Percentiles rank a stretch among this genome's conserved stretches.
Evolutionary conservation across 1,284 basidiomycete genomes (phyloP).

Genomic region (Puccinia novopanici): DNA sequence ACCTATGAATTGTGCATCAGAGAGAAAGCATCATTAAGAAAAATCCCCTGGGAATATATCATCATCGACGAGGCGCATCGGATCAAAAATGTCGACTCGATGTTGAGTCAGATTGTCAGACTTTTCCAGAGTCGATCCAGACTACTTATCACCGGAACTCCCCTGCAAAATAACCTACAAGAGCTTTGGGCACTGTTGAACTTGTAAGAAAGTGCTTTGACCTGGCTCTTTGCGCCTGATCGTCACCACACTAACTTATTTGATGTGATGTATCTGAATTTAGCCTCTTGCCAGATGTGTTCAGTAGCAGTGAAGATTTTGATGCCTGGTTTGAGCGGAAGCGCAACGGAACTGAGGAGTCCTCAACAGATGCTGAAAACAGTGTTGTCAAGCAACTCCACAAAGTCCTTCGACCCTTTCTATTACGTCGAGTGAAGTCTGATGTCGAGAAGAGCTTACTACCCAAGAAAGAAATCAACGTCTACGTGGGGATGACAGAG

Average conservation of each 20-base stretch:
- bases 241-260: background rate
- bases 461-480: slow-evolving; percentile 99
- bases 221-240: background rate
- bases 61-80: slow-evolving; percentile 98
- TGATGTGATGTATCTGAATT: background rate
- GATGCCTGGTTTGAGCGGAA: slow-evolving; percentile 73
- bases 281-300: slow-evolving; percentile 61
- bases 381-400: slow-evolving; percentile 91
- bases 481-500: slow-evolving; percentile 94
- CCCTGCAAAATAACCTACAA: slow-evolving; percentile 94
- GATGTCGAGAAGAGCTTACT: slow-evolving; percentile 96
- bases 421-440: slow-evolving; percentile 89
- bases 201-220: slow-evolving; percentile 62
- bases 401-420: slow-evolving; percentile 92
- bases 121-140: slow-evolving; percentile 84
- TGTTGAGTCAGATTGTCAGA: slow-evolving; percentile 92
- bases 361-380: slow-evolving; percentile 59
- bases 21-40: slow-evolving; percentile 86
- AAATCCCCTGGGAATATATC: slow-evolving; percentile 97
- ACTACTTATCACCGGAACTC: slow-evolving; percentile 93
- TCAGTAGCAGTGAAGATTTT: too few relatives aligned
- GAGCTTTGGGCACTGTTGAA: slow-evolving; percentile 95
- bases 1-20: slow-evolving; percentile 97
- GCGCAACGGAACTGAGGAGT: slow-evolving; percentile 16
- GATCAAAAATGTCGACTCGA: slow-evolving; percentile 98